Base-by-base conservation (phyloP, 2,329 filamentous ascomycete species). In the Aspergillus ochraceoroseus region DNA sequence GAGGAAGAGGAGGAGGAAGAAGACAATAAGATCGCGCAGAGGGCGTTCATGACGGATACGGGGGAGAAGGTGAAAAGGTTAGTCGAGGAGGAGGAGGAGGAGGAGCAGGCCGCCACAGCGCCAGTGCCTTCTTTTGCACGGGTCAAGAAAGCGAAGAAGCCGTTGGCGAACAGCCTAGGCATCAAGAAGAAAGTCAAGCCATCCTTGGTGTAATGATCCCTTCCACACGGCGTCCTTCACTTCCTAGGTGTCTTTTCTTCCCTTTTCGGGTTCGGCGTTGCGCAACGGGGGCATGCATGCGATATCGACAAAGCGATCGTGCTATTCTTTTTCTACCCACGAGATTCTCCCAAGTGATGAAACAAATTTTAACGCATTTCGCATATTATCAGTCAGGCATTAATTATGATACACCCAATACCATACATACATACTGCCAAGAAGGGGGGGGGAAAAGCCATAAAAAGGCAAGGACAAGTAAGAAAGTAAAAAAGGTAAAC, bases 1-100 rank as follows among this genome's bases (percentile, higher is more conserved):
- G 89, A 95, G 61, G 87, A 94, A 55, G 85, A 83, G 13, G 87
- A 85, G 53, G 88, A 95, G 48, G 74, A 70, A 54, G 89, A 95
- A 61, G 87, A 94, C 56, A 85, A 83, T 12, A 87, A 94, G 61
- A 81, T 82, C 12, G 90, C 90, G 2, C 76, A 77, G 46, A 74
- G 70, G 54, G 92, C 89, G 1, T 96, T 96, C 62, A 78, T 77
- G 46, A 75, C 75, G 17, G 77, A 75, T 3, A 74, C 74, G 33
- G 72, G 73, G 3, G 72, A 75, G 51, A 72, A 66, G 54, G 73
- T 76, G 7, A 70, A 72, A 50, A 66, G 73, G 28, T 55, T 74
- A 4, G 67, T 75, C n/a, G 71, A 74, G n/a, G 71, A 74, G 17
- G 70, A 73, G 36, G 59, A 2, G 6, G 61, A 67, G 23, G 54